A percentile compares a stretch with the other conserved stretches of the same genome.
These are phyloP conservation scores for Chlorella sorokiniana DNA, from an alignment of 139 green algal species.

Conservation along the genomic window DNA sequence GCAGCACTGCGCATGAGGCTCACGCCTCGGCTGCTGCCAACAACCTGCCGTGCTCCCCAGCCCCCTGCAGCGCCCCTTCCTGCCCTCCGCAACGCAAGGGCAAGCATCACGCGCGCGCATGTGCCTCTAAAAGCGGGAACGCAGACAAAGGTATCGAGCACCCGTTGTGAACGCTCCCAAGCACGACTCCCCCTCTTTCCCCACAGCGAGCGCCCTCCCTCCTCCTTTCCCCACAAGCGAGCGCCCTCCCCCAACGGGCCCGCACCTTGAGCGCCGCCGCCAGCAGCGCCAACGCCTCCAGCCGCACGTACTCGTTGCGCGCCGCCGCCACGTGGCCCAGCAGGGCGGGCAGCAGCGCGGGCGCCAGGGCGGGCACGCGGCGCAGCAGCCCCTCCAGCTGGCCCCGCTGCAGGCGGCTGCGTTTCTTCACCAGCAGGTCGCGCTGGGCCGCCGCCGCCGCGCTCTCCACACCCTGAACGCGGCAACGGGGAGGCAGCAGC, in stretches of 20 bases:
- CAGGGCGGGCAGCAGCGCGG: conserved; percentile 11
- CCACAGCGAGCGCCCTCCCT: too few species aligned
- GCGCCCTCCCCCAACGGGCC: background rate
- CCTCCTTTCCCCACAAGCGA: background rate
- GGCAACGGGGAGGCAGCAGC: background rate
- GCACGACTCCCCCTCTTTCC: too few species aligned
- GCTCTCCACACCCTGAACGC: conserved; percentile 17
- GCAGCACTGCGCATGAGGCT: too few species aligned
- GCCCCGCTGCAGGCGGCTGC: conserved; percentile 44
- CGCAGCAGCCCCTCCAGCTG: conserved; percentile 47
- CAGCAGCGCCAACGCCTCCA: conserved; percentile 49
- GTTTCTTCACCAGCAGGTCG: conserved; percentile 69
- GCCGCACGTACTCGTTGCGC: conserved; percentile 44
- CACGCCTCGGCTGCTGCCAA: too few species aligned
- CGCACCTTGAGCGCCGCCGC: conserved; percentile 16
- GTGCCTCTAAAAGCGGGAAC: too few species aligned
- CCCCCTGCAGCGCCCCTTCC: too few species aligned
- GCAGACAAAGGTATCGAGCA: too few species aligned
- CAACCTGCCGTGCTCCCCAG: too few species aligned
- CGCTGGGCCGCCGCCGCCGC: conserved; percentile 39
- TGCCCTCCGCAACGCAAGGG: too few species aligned
- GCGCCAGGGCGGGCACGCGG: conserved; percentile 18
- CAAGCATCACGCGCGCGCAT: too few species aligned
- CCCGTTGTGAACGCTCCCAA: too few species aligned
- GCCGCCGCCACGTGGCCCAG: conserved; percentile 6